Conservation (phyloP, 768 basidiomycete species). For the Mycena rosella region DNA sequence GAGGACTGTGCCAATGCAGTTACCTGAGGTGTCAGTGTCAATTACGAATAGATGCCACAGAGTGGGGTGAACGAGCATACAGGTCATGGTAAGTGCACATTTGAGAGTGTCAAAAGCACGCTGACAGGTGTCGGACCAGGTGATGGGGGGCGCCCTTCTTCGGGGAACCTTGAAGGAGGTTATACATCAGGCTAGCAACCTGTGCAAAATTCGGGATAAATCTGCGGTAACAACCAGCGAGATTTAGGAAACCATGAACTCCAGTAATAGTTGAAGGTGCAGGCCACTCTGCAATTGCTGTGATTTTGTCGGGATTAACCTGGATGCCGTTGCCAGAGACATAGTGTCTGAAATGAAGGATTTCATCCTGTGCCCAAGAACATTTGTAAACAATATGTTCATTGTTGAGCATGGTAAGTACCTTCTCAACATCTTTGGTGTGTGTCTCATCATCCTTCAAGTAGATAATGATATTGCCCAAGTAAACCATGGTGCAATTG, state of each 20-base stretch:
- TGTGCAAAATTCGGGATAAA: constrained; percentile 11
- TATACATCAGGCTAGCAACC: constrained; percentile 3
- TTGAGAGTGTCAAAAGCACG: not conserved
- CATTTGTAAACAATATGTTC: constrained; percentile 9
- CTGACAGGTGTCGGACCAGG: constrained; percentile 5
- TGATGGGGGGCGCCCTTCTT: constrained; percentile 6
- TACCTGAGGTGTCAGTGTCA: constrained; percentile 15
- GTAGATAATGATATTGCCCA: constrained; percentile 47
- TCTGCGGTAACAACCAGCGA: constrained; percentile 9
- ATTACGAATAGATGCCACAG: constrained; percentile 21
- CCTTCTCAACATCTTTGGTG: constrained; percentile 4
- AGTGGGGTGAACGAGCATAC: constrained; percentile 21
- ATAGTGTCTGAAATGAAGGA: constrained; percentile 3
- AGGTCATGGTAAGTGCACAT: not conserved
- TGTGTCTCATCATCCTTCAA: constrained; percentile 26
- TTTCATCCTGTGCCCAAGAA: not conserved
- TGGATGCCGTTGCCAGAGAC: constrained; percentile 9
- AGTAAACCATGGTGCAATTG: constrained; percentile 45
- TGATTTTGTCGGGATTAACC: constrained; percentile 8
- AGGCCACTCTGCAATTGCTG: not conserved
- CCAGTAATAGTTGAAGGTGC: constrained; percentile 10
- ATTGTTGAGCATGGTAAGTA: constrained; percentile 2
- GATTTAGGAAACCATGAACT: constrained; percentile 7
- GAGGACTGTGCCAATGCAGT: constrained; percentile 22
- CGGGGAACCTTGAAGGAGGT: constrained; percentile 11